phyloP scores from a whole-genome alignment of 208 protist species.

The Acanthamoeba triangularis region DNA sequence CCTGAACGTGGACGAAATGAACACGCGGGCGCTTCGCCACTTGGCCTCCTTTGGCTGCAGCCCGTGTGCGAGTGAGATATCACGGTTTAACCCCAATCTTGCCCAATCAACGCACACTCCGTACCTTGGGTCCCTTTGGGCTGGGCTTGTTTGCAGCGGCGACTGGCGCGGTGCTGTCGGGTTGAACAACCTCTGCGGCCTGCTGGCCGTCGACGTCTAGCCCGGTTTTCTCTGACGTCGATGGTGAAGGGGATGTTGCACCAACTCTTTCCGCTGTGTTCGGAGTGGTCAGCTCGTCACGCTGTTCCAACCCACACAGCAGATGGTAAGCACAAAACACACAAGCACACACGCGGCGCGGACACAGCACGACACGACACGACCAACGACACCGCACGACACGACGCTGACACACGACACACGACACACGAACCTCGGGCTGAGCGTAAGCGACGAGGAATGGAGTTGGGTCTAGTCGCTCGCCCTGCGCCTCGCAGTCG shows the following conservation, averaged over 20 bases:
- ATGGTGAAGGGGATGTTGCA: no score
- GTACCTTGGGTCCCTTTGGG: not conserved
- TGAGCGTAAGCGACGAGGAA: not conserved
- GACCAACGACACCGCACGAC: no score
- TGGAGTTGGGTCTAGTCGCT: not conserved
- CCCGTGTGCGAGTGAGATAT: not conserved
- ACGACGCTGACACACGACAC: not conserved
- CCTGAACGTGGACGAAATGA: constrained; percentile 97
- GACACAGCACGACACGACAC: no score
- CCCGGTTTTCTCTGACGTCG: no score
- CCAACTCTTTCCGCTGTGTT: no score
- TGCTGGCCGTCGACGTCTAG: no score
- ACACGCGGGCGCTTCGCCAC: constrained; percentile 91
- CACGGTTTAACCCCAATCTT: no score
- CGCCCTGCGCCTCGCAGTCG: not conserved
- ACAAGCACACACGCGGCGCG: no score
- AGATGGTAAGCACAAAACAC: no score
- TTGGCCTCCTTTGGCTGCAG: constrained; percentile 39
- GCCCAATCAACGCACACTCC: no score
- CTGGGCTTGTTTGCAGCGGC: not conserved
- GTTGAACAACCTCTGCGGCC: not conserved
- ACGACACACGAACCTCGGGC: not conserved
- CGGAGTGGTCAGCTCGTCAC: no score
- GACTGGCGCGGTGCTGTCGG: not conserved
- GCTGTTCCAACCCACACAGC: no score